A percentile compares a stretch with the other conserved stretches of the same genome.
phyloP scores from a whole-genome alignment of 352 stramenopile genomes.

The Aphanomyces stellatus region DNA sequence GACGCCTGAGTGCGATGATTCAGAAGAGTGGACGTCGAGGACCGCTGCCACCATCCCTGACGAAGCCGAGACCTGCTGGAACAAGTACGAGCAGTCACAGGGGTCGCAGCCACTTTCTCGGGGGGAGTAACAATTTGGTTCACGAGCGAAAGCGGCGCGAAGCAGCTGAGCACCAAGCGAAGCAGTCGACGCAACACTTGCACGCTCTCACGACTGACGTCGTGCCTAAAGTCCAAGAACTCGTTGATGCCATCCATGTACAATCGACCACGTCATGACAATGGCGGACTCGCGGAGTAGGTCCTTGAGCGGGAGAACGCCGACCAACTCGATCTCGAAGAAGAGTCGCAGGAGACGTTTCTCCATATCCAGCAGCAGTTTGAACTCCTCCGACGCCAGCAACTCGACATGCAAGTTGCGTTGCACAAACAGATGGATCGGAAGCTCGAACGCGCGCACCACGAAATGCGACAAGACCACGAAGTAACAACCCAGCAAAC shows the following conservation, averaged over 20 bases:
- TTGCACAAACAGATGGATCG: slow-evolving; percentile 28
- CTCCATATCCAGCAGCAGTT: slow-evolving; percentile 45
- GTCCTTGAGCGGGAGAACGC: slow-evolving; percentile 48
- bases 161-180: slow-evolving; percentile 35
- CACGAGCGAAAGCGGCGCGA: slow-evolving; percentile 49
- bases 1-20: too few relatives aligned
- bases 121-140: slow-evolving; percentile 57
- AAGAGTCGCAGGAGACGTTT: slow-evolving; percentile 47
- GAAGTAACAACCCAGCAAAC: too few relatives aligned
- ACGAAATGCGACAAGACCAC: slow-evolving; percentile 2
- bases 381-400: slow-evolving; percentile 31
- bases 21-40: too few relatives aligned
- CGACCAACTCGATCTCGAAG: slow-evolving; percentile 45
- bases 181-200: slow-evolving; percentile 31
- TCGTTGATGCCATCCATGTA: slow-evolving; percentile 43
- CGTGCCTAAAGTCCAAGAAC: slow-evolving; percentile 38
- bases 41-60: neutral
- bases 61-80: neutral
- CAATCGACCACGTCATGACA: neutral
- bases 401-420: slow-evolving; percentile 29
- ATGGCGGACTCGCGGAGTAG: slow-evolving; percentile 20
- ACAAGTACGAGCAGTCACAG: too few relatives aligned
- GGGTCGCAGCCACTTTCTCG: slow-evolving; percentile 33
- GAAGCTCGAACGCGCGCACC: slow-evolving; percentile 5
- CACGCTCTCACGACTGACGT: slow-evolving; percentile 33